These are phyloP conservation scores for Dionaea muscipula DNA, from an alignment of 179 eudicot species.

Conservation along the genomic window DNA sequence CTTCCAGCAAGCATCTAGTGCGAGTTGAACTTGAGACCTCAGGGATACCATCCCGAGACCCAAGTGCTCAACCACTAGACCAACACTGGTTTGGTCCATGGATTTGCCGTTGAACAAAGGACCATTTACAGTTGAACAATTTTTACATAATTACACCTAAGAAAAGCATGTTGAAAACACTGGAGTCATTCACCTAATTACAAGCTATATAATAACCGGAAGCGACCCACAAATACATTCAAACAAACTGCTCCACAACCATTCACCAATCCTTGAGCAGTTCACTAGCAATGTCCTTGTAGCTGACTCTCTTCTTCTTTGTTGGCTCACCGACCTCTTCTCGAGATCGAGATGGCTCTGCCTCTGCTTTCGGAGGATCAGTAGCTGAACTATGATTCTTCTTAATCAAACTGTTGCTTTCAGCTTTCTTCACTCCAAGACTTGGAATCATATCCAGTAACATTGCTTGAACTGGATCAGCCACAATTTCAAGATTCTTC, in stretches of 20 bases:
- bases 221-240: no score
- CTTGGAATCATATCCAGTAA: constrained; percentile 49
- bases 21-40: no score
- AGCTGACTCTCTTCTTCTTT: constrained; percentile 76
- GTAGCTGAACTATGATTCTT: constrained; percentile 13
- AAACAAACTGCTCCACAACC: neutral
- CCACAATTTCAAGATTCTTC: constrained; percentile 25
- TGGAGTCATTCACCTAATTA: no score
- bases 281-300: constrained; percentile 48
- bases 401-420: constrained; percentile 12
- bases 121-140: no score
- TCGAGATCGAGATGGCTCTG: constrained; percentile 8
- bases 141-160: no score
- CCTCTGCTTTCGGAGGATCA: constrained; percentile 7
- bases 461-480: constrained; percentile 62
- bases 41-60: no score
- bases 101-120: no score
- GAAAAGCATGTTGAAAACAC: no score
- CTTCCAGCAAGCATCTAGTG: no score
- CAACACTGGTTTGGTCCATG: no score
- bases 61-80: no score
- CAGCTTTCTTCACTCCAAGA: constrained; percentile 22
- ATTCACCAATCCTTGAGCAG: constrained; percentile 46
- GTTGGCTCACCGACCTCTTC: constrained; percentile 26
- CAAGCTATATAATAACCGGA: no score